Evolutionary conservation across 441 rosid genomes (phyloP).

Genomic region (Syzygium malaccense): DNA sequence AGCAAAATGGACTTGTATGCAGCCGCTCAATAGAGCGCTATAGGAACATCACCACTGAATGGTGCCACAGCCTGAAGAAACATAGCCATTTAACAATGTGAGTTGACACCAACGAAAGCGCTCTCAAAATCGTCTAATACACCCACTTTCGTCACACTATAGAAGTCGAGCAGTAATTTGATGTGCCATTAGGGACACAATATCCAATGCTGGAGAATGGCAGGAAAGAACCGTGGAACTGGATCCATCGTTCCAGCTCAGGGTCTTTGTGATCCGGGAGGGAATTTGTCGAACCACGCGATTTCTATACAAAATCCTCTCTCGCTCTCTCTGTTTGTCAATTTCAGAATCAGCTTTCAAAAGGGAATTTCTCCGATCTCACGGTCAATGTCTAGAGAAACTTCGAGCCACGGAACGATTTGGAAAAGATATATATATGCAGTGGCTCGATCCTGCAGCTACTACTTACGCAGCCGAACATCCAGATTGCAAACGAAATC

Average conservation of each 20-base stretch:
- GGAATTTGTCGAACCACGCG: not conserved
- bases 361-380: not conserved
- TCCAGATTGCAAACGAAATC: not conserved
- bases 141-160: not conserved
- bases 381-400: not conserved
- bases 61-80: not conserved
- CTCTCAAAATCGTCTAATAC: not conserved
- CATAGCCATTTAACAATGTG: not conserved
- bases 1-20: not conserved
- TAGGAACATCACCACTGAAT: not conserved
- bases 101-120: not conserved
- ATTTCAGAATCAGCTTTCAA: not conserved
- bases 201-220: not conserved
- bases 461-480: not conserved
- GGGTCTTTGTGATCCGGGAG: not conserved
- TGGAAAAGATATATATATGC: not conserved
- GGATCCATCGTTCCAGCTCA: not conserved
- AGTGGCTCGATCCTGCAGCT: not conserved
- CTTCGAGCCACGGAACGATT: not conserved
- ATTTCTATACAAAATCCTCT: not conserved
- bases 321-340: no score
- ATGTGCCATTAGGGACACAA: not conserved
- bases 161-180: not conserved
- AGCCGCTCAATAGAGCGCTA: not conserved
- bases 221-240: not conserved